A percentile compares a stretch with the other conserved stretches of the same genome.
phyloP scores from a whole-genome alignment of 2,329 filamentous ascomycete genomes.

The Cladorrhinum sp. region DNA sequence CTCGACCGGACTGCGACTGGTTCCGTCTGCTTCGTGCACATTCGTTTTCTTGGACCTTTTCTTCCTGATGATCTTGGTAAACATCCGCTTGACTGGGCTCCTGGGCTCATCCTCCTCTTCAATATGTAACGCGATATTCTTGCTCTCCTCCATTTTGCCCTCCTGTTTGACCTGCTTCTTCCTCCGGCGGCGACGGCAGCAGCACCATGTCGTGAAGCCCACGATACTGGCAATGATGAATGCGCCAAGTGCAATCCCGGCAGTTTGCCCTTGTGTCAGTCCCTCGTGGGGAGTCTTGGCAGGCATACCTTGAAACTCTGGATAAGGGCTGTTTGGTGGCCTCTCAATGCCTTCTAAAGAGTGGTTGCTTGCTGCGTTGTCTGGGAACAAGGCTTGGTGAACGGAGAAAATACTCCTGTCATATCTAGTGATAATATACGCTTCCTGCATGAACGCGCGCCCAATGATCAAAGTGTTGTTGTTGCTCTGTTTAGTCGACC shows the following conservation, averaged over 20 bases:
- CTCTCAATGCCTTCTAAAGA: constrained; percentile 43
- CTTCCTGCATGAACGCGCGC: constrained; percentile 67
- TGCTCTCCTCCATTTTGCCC: constrained; percentile 34
- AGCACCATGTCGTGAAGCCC: constrained; percentile 30
- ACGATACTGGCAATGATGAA: constrained; percentile 35
- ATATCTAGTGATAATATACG: constrained; percentile 57
- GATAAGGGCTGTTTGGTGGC: constrained; percentile 46
- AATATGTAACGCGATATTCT: constrained; percentile 36
- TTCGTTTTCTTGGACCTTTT: constrained; percentile 32
- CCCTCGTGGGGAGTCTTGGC: constrained; percentile 23
- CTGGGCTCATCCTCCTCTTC: constrained; percentile 33
- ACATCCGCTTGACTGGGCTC: constrained; percentile 39
- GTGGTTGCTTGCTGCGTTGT: constrained; percentile 38
- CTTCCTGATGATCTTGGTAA: constrained; percentile 42
- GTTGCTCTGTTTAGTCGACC: constrained; percentile 43
- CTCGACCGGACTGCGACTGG: constrained; percentile 37
- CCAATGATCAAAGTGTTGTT: constrained; percentile 60
- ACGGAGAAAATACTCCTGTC: constrained; percentile 53
- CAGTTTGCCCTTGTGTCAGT: constrained; percentile 42
- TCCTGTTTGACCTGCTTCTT: constrained; percentile 29
- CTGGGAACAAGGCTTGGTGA: constrained; percentile 54
- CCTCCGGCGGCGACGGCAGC: constrained; percentile 32
- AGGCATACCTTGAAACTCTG: constrained; percentile 28
- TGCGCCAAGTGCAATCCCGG: constrained; percentile 46
- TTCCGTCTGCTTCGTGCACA: constrained; percentile 27